Percentiles rank a stretch among this genome's conserved stretches.
Evolutionary conservation across 2,329 filamentous ascomycete species (phyloP).

Genomic region (Dothideomycetes sp.): DNA sequence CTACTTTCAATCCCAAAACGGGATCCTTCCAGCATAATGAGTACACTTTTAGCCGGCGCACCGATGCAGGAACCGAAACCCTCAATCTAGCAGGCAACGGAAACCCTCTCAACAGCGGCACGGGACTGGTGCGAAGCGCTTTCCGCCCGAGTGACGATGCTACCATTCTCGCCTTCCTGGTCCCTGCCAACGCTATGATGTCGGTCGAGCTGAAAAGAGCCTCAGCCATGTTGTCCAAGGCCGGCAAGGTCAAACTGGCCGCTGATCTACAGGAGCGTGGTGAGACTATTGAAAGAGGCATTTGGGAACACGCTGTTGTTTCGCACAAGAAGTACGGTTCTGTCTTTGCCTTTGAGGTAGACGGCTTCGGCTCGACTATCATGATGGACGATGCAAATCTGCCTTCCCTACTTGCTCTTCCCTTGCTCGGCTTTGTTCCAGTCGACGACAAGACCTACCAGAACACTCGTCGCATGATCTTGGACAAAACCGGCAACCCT

Average conservation of each 20-base stretch:
- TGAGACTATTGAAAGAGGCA: slow-evolving; percentile 60
- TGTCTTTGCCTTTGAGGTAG: slow-evolving; percentile 81
- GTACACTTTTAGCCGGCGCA: slow-evolving; percentile 80
- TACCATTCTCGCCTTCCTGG: slow-evolving; percentile 87
- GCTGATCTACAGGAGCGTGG: slow-evolving; percentile 47
- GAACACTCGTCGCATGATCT: slow-evolving; percentile 78
- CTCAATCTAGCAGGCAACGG: slow-evolving; percentile 72
- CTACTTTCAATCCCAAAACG: slow-evolving; percentile 66
- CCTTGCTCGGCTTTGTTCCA: slow-evolving; percentile 66
- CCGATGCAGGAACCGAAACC: slow-evolving; percentile 80
- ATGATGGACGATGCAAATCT: slow-evolving; percentile 88
- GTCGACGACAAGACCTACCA: slow-evolving; percentile 62
- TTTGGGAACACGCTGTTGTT: slow-evolving; percentile 78
- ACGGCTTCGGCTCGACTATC: slow-evolving; percentile 73
- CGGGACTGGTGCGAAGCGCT: slow-evolving; percentile 78
- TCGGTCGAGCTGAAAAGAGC: slow-evolving; percentile 74
- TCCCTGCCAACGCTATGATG: slow-evolving; percentile 95
- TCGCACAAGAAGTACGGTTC: slow-evolving; percentile 64
- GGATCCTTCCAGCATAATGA: slow-evolving; percentile 59
- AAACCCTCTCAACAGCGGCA: slow-evolving; percentile 81
- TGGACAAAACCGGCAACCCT: slow-evolving; percentile 69
- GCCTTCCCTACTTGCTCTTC: slow-evolving; percentile 68
- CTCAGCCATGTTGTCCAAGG: slow-evolving; percentile 56
- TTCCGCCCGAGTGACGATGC: slow-evolving; percentile 95
- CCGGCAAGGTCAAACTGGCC: slow-evolving; percentile 45